phyloP scores from a whole-genome alignment of 176 grass and related monocot genomes.

The Oryza nivara region DNA sequence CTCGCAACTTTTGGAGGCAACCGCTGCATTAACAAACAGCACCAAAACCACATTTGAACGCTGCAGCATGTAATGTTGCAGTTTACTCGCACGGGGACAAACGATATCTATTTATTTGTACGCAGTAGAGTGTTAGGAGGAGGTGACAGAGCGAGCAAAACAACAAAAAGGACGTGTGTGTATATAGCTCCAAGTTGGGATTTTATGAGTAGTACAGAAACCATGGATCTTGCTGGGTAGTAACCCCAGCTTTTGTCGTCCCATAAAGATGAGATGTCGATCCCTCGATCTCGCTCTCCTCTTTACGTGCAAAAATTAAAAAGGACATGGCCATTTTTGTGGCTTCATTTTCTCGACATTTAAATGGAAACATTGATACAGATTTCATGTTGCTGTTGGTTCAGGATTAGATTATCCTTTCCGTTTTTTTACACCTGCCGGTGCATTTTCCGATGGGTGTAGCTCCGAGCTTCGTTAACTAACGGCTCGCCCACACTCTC shows the following conservation, averaged over 20 bases:
- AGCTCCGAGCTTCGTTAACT: slow-evolving; percentile 26
- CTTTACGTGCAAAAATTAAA: not conserved
- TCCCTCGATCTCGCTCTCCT: not conserved
- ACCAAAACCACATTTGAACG: slow-evolving; percentile 34
- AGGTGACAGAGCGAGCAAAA: slow-evolving; percentile 27
- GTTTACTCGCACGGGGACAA: slow-evolving; percentile 33
- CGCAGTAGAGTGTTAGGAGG: not conserved
- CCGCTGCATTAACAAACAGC: not conserved
- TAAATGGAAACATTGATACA: not conserved
- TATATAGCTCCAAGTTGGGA: slow-evolving; percentile 2
- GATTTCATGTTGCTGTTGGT: not conserved
- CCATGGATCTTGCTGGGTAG: slow-evolving; percentile 2
- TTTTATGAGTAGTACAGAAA: not conserved
- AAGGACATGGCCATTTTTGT: not conserved
- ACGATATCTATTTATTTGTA: slow-evolving; percentile 3
- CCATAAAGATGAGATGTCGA: not conserved
- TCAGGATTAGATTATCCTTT: not conserved
- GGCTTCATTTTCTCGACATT: not conserved
- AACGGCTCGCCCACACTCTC: not conserved
- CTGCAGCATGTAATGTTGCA: slow-evolving; percentile 37
- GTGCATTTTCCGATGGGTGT: not conserved
- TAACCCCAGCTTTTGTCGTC: not conserved
- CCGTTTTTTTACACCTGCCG: not conserved
- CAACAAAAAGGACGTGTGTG: not conserved
- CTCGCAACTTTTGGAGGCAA: not conserved